phyloP scores from a whole-genome alignment of 2,329 filamentous ascomycete genomes.

The Plenodomus biglobosus region DNA sequence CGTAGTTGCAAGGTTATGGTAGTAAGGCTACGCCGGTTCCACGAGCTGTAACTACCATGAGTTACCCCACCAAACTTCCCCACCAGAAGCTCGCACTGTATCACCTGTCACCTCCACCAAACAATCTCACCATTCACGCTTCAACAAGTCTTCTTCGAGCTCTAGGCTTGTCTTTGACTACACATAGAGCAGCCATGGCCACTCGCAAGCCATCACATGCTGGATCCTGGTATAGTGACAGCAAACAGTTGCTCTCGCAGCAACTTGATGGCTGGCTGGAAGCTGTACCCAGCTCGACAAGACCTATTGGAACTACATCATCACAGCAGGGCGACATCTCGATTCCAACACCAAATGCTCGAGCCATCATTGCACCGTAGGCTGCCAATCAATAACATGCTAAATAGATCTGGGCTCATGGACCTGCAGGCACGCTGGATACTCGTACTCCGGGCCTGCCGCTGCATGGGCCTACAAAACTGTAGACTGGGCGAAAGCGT shows the following conservation, averaged over 20 bases:
- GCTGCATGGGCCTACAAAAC: slow-evolving; percentile 94
- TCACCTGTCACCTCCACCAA: background rate
- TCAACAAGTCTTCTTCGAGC: background rate
- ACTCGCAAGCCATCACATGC: slow-evolving; percentile 71
- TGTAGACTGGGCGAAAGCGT: slow-evolving; percentile 77
- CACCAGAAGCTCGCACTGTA: slow-evolving; percentile 1
- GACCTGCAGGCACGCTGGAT: slow-evolving; percentile 79
- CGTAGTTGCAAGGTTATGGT: no score
- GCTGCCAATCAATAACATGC: slow-evolving; percentile 35
- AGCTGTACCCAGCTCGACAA: slow-evolving; percentile 66
- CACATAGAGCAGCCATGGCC: slow-evolving; percentile 40
- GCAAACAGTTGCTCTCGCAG: slow-evolving; percentile 59
- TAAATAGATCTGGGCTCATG: slow-evolving; percentile 27
- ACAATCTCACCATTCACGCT: background rate
- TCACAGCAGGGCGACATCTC: slow-evolving; percentile 41
- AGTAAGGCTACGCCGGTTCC: slow-evolving; percentile 8
- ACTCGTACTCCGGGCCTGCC: slow-evolving; percentile 85
- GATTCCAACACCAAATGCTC: slow-evolving; percentile 72
- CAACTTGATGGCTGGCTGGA: slow-evolving; percentile 77
- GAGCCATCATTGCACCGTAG: slow-evolving; percentile 91
- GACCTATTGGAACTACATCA: slow-evolving; percentile 57
- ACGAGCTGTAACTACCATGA: slow-evolving; percentile 3
- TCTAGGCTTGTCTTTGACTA: background rate
- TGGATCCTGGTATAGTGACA: slow-evolving; percentile 80
- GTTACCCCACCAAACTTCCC: slow-evolving; percentile 7